A percentile compares a stretch with the other conserved stretches of the same genome.
Evolutionary conservation across 148 eudicot genomes (phyloP).

Genomic region (Cornus florida): DNA sequence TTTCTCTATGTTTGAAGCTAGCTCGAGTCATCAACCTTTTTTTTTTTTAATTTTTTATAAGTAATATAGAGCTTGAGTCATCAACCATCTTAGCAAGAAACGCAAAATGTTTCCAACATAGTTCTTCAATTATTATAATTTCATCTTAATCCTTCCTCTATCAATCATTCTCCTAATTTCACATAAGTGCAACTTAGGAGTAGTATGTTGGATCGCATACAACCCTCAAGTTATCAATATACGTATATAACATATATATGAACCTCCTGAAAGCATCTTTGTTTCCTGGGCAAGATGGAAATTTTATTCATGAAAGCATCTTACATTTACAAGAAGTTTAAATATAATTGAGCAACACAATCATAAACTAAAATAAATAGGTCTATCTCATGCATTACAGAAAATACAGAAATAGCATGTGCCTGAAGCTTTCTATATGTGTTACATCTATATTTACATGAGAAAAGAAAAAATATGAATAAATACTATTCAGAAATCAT

Average conservation of each 20-base stretch:
- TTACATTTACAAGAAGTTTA: background rate
- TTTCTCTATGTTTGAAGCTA: background rate
- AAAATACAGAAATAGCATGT: background rate
- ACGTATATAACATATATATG: background rate
- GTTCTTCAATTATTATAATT: background rate
- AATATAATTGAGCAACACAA: background rate
- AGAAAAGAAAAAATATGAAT: background rate
- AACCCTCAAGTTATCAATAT: background rate
- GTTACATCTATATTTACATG: no score
- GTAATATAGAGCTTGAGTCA: background rate
- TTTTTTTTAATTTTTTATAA: no score
- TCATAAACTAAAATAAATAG: no score
- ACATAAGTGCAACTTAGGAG: background rate
- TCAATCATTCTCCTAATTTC: background rate
- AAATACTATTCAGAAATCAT: background rate
- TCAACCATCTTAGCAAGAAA: background rate
- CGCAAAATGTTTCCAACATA: background rate
- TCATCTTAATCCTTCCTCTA: background rate
- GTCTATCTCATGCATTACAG: no score
- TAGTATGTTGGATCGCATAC: background rate
- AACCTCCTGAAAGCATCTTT: background rate
- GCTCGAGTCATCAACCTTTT: background rate
- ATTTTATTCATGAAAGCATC: background rate
- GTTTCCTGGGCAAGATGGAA: no score
- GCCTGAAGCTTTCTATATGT: background rate